phyloP scores from a whole-genome alignment of 176 grass and related monocot genomes.

The Phyllostachys edulis region DNA sequence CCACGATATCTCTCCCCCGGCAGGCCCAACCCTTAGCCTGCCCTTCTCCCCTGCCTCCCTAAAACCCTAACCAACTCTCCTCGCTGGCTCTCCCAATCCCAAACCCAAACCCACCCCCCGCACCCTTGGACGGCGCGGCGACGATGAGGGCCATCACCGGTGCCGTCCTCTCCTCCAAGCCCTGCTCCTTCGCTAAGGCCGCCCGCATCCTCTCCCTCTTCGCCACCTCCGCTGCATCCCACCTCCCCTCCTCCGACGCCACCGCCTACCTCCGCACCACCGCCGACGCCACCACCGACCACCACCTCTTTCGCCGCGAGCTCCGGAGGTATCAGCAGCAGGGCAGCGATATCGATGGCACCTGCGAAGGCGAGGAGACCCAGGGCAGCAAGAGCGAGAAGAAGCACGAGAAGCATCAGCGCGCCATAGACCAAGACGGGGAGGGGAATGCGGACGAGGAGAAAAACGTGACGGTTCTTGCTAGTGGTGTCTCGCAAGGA shows the following conservation, averaged over 20 bases:
- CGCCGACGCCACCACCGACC: not conserved
- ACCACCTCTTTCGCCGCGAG: not conserved
- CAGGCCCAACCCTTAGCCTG: not conserved
- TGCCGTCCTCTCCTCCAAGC: constrained; percentile 24
- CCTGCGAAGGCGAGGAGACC: not conserved
- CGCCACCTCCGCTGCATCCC: not conserved
- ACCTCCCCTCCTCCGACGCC: constrained; percentile 25
- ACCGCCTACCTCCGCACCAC: constrained; percentile 14
- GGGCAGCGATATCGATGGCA: not conserved
- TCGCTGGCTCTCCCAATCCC: not conserved
- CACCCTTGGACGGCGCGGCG: not conserved
- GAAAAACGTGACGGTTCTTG: not conserved
- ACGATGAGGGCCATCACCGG: constrained; percentile 49
- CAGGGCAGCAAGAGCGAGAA: not conserved
- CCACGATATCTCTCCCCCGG: not conserved
- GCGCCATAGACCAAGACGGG: not conserved
- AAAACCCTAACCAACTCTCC: constrained; percentile 8
- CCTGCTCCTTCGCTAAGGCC: not conserved
- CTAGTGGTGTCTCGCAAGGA: not conserved
- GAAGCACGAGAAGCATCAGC: too few species aligned
- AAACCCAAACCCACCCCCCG: not conserved
- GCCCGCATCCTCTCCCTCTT: not conserved
- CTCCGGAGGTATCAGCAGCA: not conserved
- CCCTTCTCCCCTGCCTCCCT: too few species aligned
- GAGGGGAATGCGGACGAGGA: too few species aligned